A percentile compares a stretch with the other conserved stretches of the same genome.
These are phyloP conservation scores for Gardenia jasminoides DNA, from an alignment of 257 asterid species.

Conservation along the genomic window DNA sequence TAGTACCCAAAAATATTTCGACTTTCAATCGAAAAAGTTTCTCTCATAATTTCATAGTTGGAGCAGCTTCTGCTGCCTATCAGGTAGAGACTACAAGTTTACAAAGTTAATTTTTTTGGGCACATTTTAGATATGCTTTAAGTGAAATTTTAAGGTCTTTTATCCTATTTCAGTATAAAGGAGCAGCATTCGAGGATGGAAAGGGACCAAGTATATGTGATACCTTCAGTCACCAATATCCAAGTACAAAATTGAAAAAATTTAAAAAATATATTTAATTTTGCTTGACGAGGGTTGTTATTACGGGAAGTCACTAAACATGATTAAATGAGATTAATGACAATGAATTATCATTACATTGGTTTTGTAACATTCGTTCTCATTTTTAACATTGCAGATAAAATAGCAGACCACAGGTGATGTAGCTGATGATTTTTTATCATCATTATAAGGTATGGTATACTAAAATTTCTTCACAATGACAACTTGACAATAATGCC, in stretches of 20 bases:
- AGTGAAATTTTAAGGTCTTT: background rate
- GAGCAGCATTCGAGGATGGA: conserved; percentile 24
- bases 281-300: too few relatives aligned
- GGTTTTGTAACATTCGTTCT: too few relatives aligned
- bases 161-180: conserved; percentile 5
- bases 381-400: conserved; percentile 28
- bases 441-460: conserved; percentile 50
- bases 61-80: conserved; percentile 22
- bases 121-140: background rate
- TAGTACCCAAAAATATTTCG: background rate
- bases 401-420: conserved; percentile 54
- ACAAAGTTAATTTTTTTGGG: background rate
- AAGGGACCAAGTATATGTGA: conserved; percentile 30
- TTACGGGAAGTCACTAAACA: too few relatives aligned
- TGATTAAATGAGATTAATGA: too few relatives aligned
- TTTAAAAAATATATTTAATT: too few relatives aligned
- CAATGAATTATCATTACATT: too few relatives aligned
- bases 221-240: conserved; percentile 20
- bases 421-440: conserved; percentile 56
- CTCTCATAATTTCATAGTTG: conserved; percentile 13
- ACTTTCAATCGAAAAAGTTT: conserved; percentile 13
- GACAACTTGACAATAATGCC: too few relatives aligned
- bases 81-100: background rate
- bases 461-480: too few relatives aligned
- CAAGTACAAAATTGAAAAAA: background rate